Evolutionary conservation across 768 basidiomycete genomes (phyloP), one percentile per base, ranked within the genome.

Genomic region (Mycena metata): DNA sequence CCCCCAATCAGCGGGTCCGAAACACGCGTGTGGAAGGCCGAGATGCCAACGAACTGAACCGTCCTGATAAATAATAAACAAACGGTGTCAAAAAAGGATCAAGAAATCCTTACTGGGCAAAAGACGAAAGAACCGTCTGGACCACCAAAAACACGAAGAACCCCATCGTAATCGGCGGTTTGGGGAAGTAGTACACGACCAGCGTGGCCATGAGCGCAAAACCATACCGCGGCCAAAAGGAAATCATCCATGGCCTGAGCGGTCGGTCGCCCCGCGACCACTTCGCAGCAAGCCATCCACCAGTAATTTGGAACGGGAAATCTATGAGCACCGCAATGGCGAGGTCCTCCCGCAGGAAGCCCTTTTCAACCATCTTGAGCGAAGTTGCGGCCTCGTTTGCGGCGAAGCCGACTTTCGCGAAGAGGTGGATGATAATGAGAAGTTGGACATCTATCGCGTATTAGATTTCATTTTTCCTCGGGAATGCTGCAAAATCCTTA

Each of bases 11-110:
- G 76, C 0, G 98, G 98, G 76, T 99, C 98, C 0, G 98, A 96
- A 42, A 99, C 91, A 60, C 93, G 89, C 4, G 96, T 98, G 75
- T 99, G 98, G 86, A 99, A 99, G 4, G 98, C 98, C n/a, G 96
- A 95, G 69, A 99, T 96, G 11, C 98, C 96, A 21, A 98, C 97
- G 76, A 99, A 99, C 79, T 99, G 97, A n/a, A 99, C 91, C 6
- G 97, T 98, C 51, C 97, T 97, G 26, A 15, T 51, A 10, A 15
- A 21, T 23, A n/a, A 19, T 61, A 65, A 33, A 55, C 3, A 50
- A 61, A 23, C 35, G 13, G 23, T 24, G 21, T 58, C 21, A 23
- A 50, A 21, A 60, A 49, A 16, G 21, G n/a, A 17, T 10, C 4
- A 39, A 39, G 39, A 41, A 24, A 61, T 56, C 41, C 93, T 80